Base-by-base conservation (phyloP, 495 filamentous ascomycete species). In the Pseudevernia furfuracea region DNA sequence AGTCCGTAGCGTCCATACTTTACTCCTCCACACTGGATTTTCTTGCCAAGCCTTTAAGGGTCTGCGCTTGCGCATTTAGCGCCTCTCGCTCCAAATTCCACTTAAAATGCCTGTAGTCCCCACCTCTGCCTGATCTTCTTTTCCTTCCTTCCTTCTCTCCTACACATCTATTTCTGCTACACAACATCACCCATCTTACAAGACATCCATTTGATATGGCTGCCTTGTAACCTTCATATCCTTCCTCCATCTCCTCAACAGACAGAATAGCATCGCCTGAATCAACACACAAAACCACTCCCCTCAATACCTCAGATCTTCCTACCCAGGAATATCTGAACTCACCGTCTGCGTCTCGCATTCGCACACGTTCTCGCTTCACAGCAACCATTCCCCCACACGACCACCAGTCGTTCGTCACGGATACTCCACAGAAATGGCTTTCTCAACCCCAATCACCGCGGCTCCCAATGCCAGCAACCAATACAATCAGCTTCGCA, bases 191-290 rank as follows among this genome's bases (percentile, higher is more conserved):
- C 58, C 21, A 58, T 49, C 8, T 64, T 53, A 57, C 61, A 64
- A 64, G 68, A 67, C 68, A 69, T 49, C 70, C 70, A 70, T 71
- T 41, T 65, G 55, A 65, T 38, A 71, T 71, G 70, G 70, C 39
- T 71, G 70, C 38, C 68, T 58, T 46, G 68, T 70, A 67, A 64
- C n/a, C 60, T 38, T 7, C 53, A 57, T 30, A 28, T 57, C 30
- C n/a, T 28, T 36, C 67, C 56, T 39, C 49, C 36, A 59, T 63
- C 49, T 67, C 44, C 4, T 65, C 52, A 41, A 46, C 48, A 38
- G 43, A 64, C 67, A 69, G 41, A 60, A 71, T 69, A 69, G 62
- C 57, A 44, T 1, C 32, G 21, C n/a, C 53, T 17, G 46, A 59
- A 6, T 19, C 32, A 15, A 56, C 36, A 17, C 30, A 12, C 32